Evolutionary conservation across 192 early-diverging fungal genomes (phyloP).

Genomic region (Backusella morwellensis): DNA sequence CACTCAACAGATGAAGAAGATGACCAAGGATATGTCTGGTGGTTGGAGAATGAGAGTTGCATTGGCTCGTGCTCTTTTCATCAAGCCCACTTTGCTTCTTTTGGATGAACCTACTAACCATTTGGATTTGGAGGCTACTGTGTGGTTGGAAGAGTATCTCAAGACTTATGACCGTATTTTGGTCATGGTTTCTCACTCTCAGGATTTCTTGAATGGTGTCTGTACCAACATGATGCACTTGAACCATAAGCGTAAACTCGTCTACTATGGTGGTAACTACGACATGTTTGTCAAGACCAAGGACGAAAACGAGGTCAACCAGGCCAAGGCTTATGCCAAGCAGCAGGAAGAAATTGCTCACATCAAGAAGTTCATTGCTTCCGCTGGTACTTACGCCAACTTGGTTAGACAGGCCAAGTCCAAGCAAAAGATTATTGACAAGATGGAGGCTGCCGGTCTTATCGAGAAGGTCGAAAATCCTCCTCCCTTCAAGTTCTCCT

Average conservation of each 20-base stretch:
- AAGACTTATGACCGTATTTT: conserved; percentile 72
- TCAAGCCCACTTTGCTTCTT: conserved; percentile 55
- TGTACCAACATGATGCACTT: conserved; percentile 95
- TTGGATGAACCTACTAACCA: conserved; percentile 58
- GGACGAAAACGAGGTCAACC: conserved; percentile 94
- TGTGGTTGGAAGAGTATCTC: conserved; percentile 71
- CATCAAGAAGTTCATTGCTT: conserved; percentile 98
- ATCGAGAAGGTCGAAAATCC: conserved; percentile 90
- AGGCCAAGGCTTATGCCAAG: conserved; percentile 99
- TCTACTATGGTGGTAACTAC: conserved; percentile 98
- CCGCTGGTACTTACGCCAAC: conserved; percentile 99
- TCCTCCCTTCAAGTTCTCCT: conserved; percentile 81
- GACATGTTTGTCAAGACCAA: conserved; percentile 95
- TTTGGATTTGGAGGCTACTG: conserved; percentile 76
- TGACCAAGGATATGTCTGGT: conserved; percentile 97
- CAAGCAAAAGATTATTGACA: conserved; percentile 99
- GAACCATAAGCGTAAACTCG: conserved; percentile 84
- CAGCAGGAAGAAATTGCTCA: conserved; percentile 99
- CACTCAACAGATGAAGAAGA: conserved; percentile 83
- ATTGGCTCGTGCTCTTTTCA: conserved; percentile 93
- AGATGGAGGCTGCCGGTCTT: conserved; percentile 98
- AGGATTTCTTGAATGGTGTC: conserved; percentile 70
- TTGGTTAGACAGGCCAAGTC: conserved; percentile 98
- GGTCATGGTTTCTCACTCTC: conserved; percentile 79
- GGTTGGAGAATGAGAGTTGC: conserved; percentile 99